Conservation (phyloP, 768 basidiomycete genomes). For the Russula ochroleuca region DNA sequence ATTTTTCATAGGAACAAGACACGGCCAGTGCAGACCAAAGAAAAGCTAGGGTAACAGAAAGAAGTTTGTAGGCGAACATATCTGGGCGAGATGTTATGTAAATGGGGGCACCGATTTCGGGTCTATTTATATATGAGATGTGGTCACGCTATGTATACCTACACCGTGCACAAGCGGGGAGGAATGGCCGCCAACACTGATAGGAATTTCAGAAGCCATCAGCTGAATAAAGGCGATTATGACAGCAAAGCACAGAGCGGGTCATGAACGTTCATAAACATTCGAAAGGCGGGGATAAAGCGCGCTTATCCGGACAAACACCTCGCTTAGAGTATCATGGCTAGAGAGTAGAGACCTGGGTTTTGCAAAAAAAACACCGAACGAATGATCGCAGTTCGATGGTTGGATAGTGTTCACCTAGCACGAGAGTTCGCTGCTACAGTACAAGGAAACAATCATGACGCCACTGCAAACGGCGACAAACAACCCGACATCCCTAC, state of each 20-base stretch:
- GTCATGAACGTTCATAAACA: neutral
- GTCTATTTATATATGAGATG: neutral
- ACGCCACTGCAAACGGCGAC: too few relatives aligned
- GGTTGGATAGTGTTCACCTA: too few relatives aligned
- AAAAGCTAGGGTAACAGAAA: neutral
- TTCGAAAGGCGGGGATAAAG: neutral
- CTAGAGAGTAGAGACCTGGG: neutral
- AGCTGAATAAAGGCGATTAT: neutral
- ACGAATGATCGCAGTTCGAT: neutral
- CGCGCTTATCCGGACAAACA: neutral
- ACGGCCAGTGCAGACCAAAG: neutral
- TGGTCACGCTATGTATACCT: too few relatives aligned
- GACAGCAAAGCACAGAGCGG: neutral
- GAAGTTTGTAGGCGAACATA: neutral
- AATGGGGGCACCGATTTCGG: neutral
- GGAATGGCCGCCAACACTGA: neutral
- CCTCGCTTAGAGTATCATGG: neutral
- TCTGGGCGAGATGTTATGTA: neutral
- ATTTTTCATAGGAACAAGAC: neutral
- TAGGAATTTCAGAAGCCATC: neutral
- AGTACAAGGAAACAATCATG: too few relatives aligned
- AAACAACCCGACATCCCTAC: too few relatives aligned
- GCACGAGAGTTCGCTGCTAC: too few relatives aligned
- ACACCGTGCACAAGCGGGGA: too few relatives aligned
- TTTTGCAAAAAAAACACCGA: neutral